phyloP scores from a whole-genome alignment of 345 rosid species.

The Populus deltoides region DNA sequence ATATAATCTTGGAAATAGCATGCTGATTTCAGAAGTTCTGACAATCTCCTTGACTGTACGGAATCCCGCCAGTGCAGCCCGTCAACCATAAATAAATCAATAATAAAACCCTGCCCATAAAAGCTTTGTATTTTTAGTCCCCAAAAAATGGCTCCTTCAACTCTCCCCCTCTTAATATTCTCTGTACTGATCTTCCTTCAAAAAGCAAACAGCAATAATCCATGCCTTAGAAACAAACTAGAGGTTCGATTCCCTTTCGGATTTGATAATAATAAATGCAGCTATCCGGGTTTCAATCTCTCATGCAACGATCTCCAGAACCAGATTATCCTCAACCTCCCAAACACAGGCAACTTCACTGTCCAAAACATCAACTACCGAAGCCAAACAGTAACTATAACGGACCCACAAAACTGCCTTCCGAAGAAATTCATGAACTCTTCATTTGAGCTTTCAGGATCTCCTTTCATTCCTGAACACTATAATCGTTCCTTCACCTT shows the following conservation, averaged over 20 bases:
- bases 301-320: slow-evolving; percentile 24
- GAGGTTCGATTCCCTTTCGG: slow-evolving; percentile 45
- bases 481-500: slow-evolving; percentile 14
- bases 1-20: not conserved
- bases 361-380: slow-evolving; percentile 41
- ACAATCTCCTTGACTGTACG: not conserved
- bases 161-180: not conserved
- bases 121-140: not conserved
- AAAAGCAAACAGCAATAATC: not conserved
- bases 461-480: slow-evolving; percentile 12
- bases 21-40: not conserved
- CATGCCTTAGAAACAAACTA: not conserved
- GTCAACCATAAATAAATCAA: not conserved
- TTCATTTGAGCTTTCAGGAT: slow-evolving; percentile 20
- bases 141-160: not conserved
- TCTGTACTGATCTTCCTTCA: not conserved
- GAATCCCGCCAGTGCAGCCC: not conserved
- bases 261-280: slow-evolving; percentile 16
- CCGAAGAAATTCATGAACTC: slow-evolving; percentile 23
- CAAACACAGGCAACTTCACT: slow-evolving; percentile 32
- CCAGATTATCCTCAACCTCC: slow-evolving; percentile 30
- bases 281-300: slow-evolving; percentile 44
- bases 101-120: not conserved
- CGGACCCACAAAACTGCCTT: slow-evolving; percentile 43
- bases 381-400: slow-evolving; percentile 22